Evolutionary conservation across 768 basidiomycete species (phyloP).

Genomic region (Megacollybia marginata): DNA sequence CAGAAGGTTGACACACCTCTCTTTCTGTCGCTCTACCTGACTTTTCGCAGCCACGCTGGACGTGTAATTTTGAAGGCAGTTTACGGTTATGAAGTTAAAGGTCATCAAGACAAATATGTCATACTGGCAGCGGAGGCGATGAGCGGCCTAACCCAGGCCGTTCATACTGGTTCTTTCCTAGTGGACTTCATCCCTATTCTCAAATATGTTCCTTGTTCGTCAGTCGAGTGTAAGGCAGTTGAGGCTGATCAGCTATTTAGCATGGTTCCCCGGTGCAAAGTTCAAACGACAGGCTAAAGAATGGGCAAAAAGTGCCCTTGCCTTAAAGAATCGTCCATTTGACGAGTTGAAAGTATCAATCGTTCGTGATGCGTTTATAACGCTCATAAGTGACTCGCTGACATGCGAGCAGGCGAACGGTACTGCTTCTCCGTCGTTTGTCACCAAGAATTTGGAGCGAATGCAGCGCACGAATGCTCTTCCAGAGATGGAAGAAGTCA

Average conservation of each 20-base stretch:
- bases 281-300: slow-evolving; percentile 20
- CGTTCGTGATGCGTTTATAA: neutral
- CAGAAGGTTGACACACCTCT: slow-evolving; percentile 7
- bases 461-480: neutral
- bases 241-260: slow-evolving; percentile 12
- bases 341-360: neutral
- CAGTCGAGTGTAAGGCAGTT: neutral
- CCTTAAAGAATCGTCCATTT: slow-evolving; percentile 4
- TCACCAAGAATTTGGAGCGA: neutral
- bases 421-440: neutral
- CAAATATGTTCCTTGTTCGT: slow-evolving; percentile 7
- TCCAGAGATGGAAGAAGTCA: slow-evolving; percentile 7
- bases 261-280: slow-evolving; percentile 28
- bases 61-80: slow-evolving; percentile 19
- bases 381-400: neutral
- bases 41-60: slow-evolving; percentile 4
- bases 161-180: slow-evolving; percentile 20
- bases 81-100: slow-evolving; percentile 23
- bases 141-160: slow-evolving; percentile 9
- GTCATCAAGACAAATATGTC: slow-evolving; percentile 19
- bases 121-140: slow-evolving; percentile 12
- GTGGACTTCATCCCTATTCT: slow-evolving; percentile 20
- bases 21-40: neutral
- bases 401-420: neutral
- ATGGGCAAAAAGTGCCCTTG: slow-evolving; percentile 8